Evolutionary conservation across 257 asterid genomes (phyloP), one percentile per base, ranked within the genome.

Genomic region (Jacaranda mimosifolia): DNA sequence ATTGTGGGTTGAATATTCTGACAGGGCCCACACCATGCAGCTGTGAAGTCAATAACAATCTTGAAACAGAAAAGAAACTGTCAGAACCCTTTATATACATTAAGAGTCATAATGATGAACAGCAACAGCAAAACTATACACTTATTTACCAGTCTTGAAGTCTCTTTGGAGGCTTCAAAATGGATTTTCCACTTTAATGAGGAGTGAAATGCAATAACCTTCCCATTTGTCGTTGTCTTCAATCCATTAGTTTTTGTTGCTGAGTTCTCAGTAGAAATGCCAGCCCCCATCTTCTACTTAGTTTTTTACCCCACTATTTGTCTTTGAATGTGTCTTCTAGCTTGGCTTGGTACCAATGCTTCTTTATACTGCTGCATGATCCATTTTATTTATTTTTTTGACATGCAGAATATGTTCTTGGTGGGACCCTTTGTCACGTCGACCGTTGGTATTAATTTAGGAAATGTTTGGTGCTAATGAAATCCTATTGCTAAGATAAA

Each of bases 1-100:
- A 94, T 43, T 4, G 79, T 79, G 8, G 94, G 97, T 14, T 77
- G 85, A 70, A 92, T 86, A 66, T 6, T 46, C 70, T 83, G 75
- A 39, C 93, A 92, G 6, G 97, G 96, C 74, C 91, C 90, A 18
- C 96, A 91, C 97, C 98, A 91, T 21, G 91, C 38, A 10, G 97
- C 95, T 1, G 92, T 83, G 90, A 94, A 92, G 76, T 92, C 82
- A 7, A 91, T 56, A 64, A 92, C 94, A 79, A 89, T 81, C 97
- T 91, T 78, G 48, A 75, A 75, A 36, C 4, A 55, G 67, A 36
- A 58, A 5, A 19, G 26, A 68, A 5, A 21, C 42, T 18, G 39
- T 73, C 4, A 75, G 80, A 18, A 35, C 1, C 58, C 9, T 32
- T 11, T 26, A 26, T 26, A 26, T 26, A 26, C 46, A 32, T 49